These are phyloP conservation scores for Linanthus parryae DNA, from an alignment of 148 eudicot genomes.

Conservation along the genomic window DNA sequence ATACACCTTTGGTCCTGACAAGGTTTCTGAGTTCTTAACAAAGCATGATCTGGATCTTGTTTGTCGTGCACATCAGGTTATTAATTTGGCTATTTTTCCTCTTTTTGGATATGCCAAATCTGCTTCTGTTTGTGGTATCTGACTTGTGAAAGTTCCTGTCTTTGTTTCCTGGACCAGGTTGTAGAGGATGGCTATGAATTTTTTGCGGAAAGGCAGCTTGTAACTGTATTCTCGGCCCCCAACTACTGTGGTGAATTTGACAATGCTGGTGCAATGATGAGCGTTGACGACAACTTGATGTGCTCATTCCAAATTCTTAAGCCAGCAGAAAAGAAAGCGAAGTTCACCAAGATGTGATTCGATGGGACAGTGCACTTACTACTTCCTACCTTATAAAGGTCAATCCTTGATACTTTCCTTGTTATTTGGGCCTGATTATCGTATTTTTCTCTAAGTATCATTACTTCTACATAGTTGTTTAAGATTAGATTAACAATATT, in stretches of 20 bases:
- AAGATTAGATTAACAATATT: no score
- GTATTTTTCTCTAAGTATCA: background rate
- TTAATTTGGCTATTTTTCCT: background rate
- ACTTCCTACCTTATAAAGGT: slow-evolving; percentile 5
- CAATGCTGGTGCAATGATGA: slow-evolving; percentile 81
- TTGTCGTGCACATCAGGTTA: slow-evolving; percentile 47
- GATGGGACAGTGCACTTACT: background rate
- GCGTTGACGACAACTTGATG: slow-evolving; percentile 73
- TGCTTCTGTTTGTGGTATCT: background rate
- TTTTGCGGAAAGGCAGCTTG: slow-evolving; percentile 73
- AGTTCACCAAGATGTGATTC: slow-evolving; percentile 30
- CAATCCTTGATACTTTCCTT: background rate
- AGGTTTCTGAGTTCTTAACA: slow-evolving; percentile 37
- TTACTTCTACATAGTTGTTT: no score
- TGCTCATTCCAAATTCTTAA: slow-evolving; percentile 74
- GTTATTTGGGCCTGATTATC: background rate
- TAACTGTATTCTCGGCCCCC: slow-evolving; percentile 66
- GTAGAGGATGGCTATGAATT: slow-evolving; percentile 79
- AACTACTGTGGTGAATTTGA: slow-evolving; percentile 74
- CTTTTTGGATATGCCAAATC: no score
- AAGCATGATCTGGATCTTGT: slow-evolving; percentile 43
- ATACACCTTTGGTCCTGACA: slow-evolving; percentile 37
- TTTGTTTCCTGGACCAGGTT: slow-evolving; percentile 35
- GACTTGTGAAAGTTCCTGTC: background rate
- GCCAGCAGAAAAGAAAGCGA: slow-evolving; percentile 46